Evolutionary conservation across 169 alveolate species (phyloP).

Genomic region (Cryptosporidium tyzzeri): DNA sequence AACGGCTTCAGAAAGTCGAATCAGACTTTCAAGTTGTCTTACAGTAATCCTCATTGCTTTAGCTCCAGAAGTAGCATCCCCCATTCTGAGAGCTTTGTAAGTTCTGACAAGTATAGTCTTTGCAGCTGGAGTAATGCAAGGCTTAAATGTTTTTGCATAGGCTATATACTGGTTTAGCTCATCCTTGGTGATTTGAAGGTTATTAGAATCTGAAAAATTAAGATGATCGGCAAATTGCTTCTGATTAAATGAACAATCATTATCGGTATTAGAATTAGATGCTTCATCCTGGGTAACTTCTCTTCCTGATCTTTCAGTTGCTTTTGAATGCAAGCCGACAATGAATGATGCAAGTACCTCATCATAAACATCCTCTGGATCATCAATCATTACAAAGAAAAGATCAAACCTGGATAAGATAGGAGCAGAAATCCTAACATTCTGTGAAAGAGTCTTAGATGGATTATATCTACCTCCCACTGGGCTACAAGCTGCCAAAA

Average conservation of each 20-base stretch:
- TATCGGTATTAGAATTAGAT: neutral
- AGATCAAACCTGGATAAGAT: slow-evolving; percentile 96
- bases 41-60: slow-evolving; percentile 95
- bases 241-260: neutral
- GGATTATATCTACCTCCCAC: slow-evolving; percentile 95
- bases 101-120: slow-evolving; percentile 90
- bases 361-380: slow-evolving; percentile 91
- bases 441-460: slow-evolving; percentile 89
- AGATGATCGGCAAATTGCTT: neutral
- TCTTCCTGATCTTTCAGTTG: slow-evolving; percentile 78
- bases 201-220: neutral
- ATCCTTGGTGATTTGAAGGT: slow-evolving; percentile 85
- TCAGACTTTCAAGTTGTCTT: slow-evolving; percentile 95
- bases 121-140: slow-evolving; percentile 92
- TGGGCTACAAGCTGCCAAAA: slow-evolving; percentile 99
- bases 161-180: slow-evolving; percentile 91
- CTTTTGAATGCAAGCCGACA: slow-evolving; percentile 86
- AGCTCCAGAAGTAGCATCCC: slow-evolving; percentile 89
- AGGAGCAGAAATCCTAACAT: slow-evolving; percentile 96
- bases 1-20: slow-evolving; percentile 94
- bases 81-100: slow-evolving; percentile 91
- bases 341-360: slow-evolving; percentile 87
- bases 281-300: neutral
- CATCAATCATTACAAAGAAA: slow-evolving; percentile 94
- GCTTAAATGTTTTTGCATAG: slow-evolving; percentile 92